Evolutionary conservation across 176 grass and related monocot species (phyloP).

Genomic region (barley (Hordeum vulgare)): MorexV3_pseudomolecules_assembly NC_058518.1:36893081-36893580

Average conservation of each 20-base stretch:
- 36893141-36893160: background rate
- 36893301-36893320: background rate
- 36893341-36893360: background rate
- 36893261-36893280: background rate
- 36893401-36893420: background rate
- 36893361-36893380: background rate
- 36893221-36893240: background rate
- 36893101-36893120: background rate
- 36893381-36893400: background rate
- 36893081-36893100: background rate
- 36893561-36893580: background rate
- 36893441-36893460: background rate
- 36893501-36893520: background rate
- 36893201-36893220: background rate
- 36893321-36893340: background rate
- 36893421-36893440: background rate
- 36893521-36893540: background rate
- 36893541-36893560: background rate
- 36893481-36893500: background rate
- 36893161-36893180: background rate
- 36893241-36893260: background rate
- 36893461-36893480: background rate
- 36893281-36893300: background rate
- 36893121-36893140: background rate
- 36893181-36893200: background rate